A percentile compares a stretch with the other conserved stretches of the same genome.
These are phyloP conservation scores for Monosporascus sp. DNA, from an alignment of 2,329 filamentous ascomycete genomes.

Conservation along the genomic window DNA sequence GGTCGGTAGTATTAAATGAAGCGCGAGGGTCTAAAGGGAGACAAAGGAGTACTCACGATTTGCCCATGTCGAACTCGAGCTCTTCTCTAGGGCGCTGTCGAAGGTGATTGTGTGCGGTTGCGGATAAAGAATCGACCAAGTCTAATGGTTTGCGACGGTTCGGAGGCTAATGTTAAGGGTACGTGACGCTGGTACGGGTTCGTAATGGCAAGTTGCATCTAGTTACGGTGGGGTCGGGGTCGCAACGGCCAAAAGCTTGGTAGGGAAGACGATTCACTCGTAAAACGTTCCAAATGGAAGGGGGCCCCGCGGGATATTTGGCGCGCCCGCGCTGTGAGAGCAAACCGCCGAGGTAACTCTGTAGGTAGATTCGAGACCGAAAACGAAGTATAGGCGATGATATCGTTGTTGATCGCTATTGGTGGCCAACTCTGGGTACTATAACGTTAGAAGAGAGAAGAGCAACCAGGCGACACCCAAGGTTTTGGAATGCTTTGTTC, in stretches of 20 bases:
- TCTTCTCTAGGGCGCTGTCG: background rate
- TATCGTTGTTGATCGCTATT: too few species aligned
- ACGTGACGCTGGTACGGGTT: background rate
- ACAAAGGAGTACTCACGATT: background rate
- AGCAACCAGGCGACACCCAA: too few species aligned
- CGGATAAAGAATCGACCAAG: background rate
- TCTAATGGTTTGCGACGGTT: background rate
- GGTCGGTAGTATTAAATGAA: background rate
- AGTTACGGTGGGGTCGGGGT: background rate
- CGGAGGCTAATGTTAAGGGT: background rate
- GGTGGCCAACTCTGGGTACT: too few species aligned
- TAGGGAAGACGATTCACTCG: background rate
- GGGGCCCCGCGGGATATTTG: background rate
- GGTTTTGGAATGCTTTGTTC: too few species aligned
- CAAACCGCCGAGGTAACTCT: too few species aligned
- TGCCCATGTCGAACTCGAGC: background rate
- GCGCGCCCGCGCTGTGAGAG: background rate
- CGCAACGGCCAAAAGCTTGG: background rate
- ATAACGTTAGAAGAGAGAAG: too few species aligned
- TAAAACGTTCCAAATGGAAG: background rate
- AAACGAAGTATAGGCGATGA: too few species aligned
- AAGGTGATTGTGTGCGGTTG: background rate
- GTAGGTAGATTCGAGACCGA: too few species aligned
- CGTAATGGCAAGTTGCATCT: background rate
- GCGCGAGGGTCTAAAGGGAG: background rate